Evolutionary conservation across 2,329 filamentous ascomycete species (phyloP).

Genomic region (Lecanosticta acicola): DNA sequence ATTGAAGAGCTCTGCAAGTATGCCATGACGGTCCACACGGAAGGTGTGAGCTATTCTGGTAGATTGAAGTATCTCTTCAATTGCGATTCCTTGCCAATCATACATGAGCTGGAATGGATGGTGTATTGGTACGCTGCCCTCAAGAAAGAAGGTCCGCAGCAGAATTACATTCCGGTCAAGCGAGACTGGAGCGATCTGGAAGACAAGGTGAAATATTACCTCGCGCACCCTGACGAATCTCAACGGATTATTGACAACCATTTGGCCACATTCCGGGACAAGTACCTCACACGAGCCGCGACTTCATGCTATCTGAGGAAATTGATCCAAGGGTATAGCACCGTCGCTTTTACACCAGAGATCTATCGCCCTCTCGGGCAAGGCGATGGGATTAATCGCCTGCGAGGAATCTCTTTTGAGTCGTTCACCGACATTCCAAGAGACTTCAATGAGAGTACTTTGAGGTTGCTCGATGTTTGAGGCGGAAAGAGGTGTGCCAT

Average conservation of each 20-base stretch:
- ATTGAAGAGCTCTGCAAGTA: constrained; percentile 26
- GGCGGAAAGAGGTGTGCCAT: too few relatives aligned
- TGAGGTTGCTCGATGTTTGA: background rate
- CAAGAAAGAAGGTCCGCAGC: constrained; percentile 17
- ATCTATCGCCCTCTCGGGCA: constrained; percentile 8
- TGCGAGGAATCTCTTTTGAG: constrained; percentile 8
- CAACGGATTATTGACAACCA: constrained; percentile 25
- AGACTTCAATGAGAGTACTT: constrained; percentile 4
- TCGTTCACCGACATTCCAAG: constrained; percentile 3
- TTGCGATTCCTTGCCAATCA: constrained; percentile 26
- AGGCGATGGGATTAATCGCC: constrained; percentile 1
- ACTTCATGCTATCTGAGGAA: constrained; percentile 30
- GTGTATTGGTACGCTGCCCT: constrained; percentile 27
- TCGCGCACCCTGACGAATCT: constrained; percentile 21
- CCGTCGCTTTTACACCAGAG: constrained; percentile 25
- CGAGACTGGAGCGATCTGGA: constrained; percentile 27
- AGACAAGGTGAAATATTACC: constrained; percentile 22
- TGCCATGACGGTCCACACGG: constrained; percentile 27
- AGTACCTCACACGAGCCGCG: constrained; percentile 28
- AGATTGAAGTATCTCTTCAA: constrained; percentile 28
- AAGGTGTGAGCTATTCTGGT: constrained; percentile 27
- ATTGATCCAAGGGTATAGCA: constrained; percentile 24
- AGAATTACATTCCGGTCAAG: constrained; percentile 27
- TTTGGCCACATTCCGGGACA: constrained; percentile 23
- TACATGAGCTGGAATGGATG: constrained; percentile 26